Evolutionary conservation across 306 rosid genomes (phyloP).

Genomic region (Cicer pinnatifidum): DNA sequence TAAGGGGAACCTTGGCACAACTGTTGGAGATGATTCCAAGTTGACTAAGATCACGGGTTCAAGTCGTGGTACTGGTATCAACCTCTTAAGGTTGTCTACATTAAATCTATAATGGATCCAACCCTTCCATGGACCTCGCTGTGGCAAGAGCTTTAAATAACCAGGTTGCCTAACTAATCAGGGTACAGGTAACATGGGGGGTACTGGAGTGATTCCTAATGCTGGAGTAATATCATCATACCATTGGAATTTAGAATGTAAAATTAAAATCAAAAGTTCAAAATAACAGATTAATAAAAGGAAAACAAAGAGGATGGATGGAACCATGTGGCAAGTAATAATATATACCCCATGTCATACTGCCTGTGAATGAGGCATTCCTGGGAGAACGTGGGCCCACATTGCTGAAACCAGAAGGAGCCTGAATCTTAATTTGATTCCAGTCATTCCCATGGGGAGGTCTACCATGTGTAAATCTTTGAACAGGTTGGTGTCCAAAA

Average conservation of each 20-base stretch:
- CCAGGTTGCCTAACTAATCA: conserved; percentile 24
- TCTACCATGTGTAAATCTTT: conserved; percentile 72
- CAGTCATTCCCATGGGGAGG: conserved; percentile 68
- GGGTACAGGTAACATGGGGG: not conserved
- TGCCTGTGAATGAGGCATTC: conserved; percentile 65
- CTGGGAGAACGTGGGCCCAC: conserved; percentile 83
- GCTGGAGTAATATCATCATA: conserved; percentile 4
- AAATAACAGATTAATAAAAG: not conserved
- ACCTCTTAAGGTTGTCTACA: conserved; percentile 12
- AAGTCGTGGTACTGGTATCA: not conserved
- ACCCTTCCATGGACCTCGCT: not conserved
- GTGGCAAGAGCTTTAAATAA: not conserved
- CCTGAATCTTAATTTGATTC: conserved; percentile 77
- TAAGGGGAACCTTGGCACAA: not conserved
- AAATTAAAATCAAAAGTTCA: not conserved
- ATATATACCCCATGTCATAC: conserved; percentile 86
- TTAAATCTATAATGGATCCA: not conserved
- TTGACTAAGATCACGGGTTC: not conserved
- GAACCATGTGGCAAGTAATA: conserved; percentile 31
- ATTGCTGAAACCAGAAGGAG: conserved; percentile 65
- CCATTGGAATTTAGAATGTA: conserved; percentile 17
- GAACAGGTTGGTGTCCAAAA: conserved; percentile 82
- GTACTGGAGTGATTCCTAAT: conserved; percentile 17
- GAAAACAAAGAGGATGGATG: conserved; percentile 38
- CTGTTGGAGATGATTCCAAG: not conserved